Evolutionary conservation across 805 yeast species (phyloP), one percentile per base, ranked within the genome.

Genomic region (Metschnikowia vanudenii): DNA sequence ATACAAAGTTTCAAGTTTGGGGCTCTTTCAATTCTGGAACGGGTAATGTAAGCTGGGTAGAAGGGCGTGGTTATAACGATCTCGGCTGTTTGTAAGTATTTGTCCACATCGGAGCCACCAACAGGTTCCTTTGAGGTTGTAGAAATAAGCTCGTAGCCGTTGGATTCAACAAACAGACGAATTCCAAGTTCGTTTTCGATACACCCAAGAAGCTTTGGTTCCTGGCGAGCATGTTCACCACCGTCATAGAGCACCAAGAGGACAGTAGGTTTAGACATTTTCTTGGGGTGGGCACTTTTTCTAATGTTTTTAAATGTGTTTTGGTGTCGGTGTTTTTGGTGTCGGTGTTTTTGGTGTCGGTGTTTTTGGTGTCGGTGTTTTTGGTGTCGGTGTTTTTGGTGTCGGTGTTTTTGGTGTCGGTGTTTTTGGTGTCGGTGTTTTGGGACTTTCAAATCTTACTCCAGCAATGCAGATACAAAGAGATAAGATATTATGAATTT

Each of bases 41-140:
- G 73, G 45, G 84, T 78, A 62, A 86, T 74, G 65, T 86, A 86
- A 31, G 83, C 92, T 4, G 95, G 94, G 67, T 78, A 88, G 77
- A 87, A 86, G 3, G 95, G 94, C 11, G 92, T 85, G 34, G 91
- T 81, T 65, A 87, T 85, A 59, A 86, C 78, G 42, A 86, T 74
- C 56, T 86, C 94, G 4, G 91, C 87, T 50, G 82, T 89, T 39
- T 73, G 78, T 61, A 86, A 76, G 53, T 84, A 74, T 59, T 76
- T 71, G 64, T 86, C 94, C 39, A 86, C 76, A 31, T 62, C 74
- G 2, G 85, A 76, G 55, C 65, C 55, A 34, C 73, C 74, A 39
- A 84, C 84, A 1, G 71, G 71, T 46, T 85, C 95, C 64, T 86
- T 86, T 64, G 79, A 82, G 37, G 80, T 62, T 39, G 94, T 87